phyloP scores from a whole-genome alignment of 495 filamentous ascomycete genomes.

The Lepidopterella palustris region DNA sequence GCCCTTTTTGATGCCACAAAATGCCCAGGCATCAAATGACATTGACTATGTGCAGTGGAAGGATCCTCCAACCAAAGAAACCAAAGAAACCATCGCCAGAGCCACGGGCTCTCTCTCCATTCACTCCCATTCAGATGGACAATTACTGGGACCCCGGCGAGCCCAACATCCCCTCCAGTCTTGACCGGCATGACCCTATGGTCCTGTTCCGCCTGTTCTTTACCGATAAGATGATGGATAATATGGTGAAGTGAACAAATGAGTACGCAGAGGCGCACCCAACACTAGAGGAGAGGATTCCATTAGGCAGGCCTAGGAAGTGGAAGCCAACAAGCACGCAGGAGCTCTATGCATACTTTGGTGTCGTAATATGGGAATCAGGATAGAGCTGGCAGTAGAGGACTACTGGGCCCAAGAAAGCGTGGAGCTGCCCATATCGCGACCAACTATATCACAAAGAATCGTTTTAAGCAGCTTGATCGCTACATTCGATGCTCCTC shows the following conservation, averaged over 20 bases:
- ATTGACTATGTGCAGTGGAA: background rate
- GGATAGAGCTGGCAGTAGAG: background rate
- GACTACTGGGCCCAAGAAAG: background rate
- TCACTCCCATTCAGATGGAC: background rate
- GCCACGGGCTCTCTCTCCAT: background rate
- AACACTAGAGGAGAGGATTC: background rate
- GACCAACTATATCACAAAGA: background rate
- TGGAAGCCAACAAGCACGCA: background rate
- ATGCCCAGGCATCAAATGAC: background rate
- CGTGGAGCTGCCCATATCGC: background rate
- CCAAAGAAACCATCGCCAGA: background rate
- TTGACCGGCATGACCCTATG: background rate
- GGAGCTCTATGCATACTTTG: background rate
- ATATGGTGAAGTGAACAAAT: background rate
- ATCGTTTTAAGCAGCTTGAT: background rate
- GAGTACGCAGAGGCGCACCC: background rate
- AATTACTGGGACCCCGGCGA: background rate
- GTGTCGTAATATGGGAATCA: background rate
- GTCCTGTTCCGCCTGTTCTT: background rate
- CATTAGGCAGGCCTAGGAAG: background rate
- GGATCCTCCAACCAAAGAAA: background rate
- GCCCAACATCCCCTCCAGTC: background rate
- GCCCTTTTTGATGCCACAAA: background rate
- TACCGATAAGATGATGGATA: background rate
- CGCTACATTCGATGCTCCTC: background rate